Base-by-base conservation (phyloP, 2,329 filamentous ascomycete genomes). In the Sclerotinia trifoliorum region DNA sequence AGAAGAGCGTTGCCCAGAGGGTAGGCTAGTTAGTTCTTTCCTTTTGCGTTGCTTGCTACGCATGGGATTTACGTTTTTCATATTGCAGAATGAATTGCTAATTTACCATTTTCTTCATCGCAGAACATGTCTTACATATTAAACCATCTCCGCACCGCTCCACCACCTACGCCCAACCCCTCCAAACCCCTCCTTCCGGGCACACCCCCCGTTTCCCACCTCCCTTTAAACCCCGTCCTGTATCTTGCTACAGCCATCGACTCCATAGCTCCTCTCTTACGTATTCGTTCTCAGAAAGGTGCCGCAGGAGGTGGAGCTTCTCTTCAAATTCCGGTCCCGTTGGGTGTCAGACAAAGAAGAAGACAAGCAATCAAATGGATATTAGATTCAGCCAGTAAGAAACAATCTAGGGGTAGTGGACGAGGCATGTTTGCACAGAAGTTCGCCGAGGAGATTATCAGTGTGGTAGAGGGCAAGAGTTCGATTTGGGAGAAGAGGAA, bases 191-290 rank as follows among this genome's bases (percentile, higher is more conserved):
- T 95, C 42, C 82, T 94, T 46, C 90, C 93, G 2, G 91, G 91
- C 68, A 84, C 89, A 1, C 92, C 94, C 1, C 91, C 93, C 1
- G 83, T 91, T 32, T 82, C 85, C 5, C 89, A 94, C 74, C 89
- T 99, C 13, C 93, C 95, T 3, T 87, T 97, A 44, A 92, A 97
- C 79, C 95, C 95, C 1, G 85, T 96, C 66, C 86, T 92, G 66
- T 99, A 98, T 81, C 88, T 99, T 60, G 92, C 90, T 17, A 85
- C 96, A 44, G 93, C 94, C 44, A 89, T 99, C 75, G 95, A 99
- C 83, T 96, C 92, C 13, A 90, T 99, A 32, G 92, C 94, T 1
- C 95, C 95, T 13, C 85, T 99, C 21, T 83, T 99, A 76, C 90
- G 90, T 73, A 89, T 99, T 76, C 87, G 88, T 66, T 85, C 86